Evolutionary conservation across 345 rosid species (phyloP).

Genomic region (Microcos paniculata): DNA sequence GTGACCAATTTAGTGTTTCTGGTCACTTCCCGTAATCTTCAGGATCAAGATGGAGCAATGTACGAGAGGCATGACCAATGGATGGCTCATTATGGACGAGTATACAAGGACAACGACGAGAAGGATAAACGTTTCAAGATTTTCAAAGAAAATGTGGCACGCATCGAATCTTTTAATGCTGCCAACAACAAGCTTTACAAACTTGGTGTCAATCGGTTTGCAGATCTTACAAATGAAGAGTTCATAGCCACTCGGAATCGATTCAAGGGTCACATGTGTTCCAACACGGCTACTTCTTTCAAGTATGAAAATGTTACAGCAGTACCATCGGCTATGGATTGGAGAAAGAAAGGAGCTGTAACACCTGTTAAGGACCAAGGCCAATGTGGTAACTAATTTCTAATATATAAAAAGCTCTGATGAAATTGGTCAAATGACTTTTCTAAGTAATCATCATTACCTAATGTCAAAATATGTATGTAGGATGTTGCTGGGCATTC

Average conservation of each 20-base stretch:
- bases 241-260: constrained; percentile 33
- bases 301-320: constrained; percentile 35
- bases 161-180: constrained; percentile 34
- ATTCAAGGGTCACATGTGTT: constrained; percentile 32
- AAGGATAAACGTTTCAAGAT: constrained; percentile 37
- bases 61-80: constrained; percentile 33
- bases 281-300: constrained; percentile 24
- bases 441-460: neutral
- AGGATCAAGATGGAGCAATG: neutral
- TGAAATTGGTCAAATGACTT: too few species aligned
- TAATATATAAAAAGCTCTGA: too few species aligned
- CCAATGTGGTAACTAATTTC: constrained; percentile 38
- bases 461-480: neutral
- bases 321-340: constrained; percentile 38
- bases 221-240: constrained; percentile 47
- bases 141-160: constrained; percentile 35
- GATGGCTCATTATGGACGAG: constrained; percentile 30
- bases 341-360: constrained; percentile 57
- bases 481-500: constrained; percentile 51
- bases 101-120: constrained; percentile 27
- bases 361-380: constrained; percentile 54
- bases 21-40: constrained; percentile 18
- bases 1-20: constrained; percentile 15
- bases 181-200: constrained; percentile 37
- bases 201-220: constrained; percentile 45